Evolutionary conservation across 805 yeast genomes (phyloP), one percentile per base, ranked within the genome.

Genomic region (Candida jianshihensis): DNA sequence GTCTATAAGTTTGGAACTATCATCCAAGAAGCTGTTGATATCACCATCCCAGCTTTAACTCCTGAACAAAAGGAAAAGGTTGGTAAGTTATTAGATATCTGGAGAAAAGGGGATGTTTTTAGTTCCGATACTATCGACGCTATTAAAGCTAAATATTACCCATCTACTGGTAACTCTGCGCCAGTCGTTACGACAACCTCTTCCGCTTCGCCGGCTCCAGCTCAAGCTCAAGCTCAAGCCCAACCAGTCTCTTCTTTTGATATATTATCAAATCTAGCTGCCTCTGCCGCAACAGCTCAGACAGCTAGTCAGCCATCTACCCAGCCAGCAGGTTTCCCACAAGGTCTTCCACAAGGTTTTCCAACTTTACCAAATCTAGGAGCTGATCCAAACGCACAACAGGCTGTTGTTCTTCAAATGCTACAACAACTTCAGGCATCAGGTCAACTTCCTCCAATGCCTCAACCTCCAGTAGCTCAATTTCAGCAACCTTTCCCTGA

Each of bases 81-180:
- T 48, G 67, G 78, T 51, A 90, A 88, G 61, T 70, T 92, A 48
- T 73, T 92, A 46, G 95, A 86, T 44, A 89, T 92, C 51, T 92
- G 98, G 98, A 85, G 78, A 47, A 78, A 85, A 45, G 81, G 88
- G 26, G 77, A 75, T 30, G 82, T 96, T 13, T 90, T 92, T 61
- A 67, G 68, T 37, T 71, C 73, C 30, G 66, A 68, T 28, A 62
- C 70, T 22, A 64, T 92, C 37, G 59, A 68, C 31, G 55, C 69
- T 15, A 70, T 86, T 40, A 73, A 79, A 54, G 59, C 66, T 11
- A 78, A 73, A 52, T 73, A 73, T 56, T 82, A 81, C 51, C 63
- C 60, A 22, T 29, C 44, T 19, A 49, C 51, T 14, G 17, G 39
- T 22, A 52, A 60, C 19, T 30, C 45, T 18, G 50, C 51, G 14